Evolutionary conservation across 1,284 basidiomycete species (phyloP).

Genomic region (Sporisorium exsertum): DNA sequence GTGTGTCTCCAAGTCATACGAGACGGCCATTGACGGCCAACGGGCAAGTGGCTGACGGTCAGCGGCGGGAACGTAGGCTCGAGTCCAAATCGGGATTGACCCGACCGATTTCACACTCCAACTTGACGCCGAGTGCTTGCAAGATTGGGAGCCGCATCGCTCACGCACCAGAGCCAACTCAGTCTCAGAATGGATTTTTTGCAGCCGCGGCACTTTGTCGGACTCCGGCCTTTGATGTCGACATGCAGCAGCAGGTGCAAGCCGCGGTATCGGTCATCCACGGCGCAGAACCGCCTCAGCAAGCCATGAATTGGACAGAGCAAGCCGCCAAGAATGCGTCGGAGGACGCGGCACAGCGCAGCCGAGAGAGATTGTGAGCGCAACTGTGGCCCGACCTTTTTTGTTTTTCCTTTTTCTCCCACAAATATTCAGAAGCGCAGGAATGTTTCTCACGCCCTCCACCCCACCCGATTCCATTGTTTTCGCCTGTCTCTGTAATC

Average conservation of each 20-base stretch:
- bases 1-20: no score
- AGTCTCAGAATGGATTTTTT: background rate
- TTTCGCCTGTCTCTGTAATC: background rate
- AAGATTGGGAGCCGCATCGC: background rate
- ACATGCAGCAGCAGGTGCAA: background rate
- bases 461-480: background rate
- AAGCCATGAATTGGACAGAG: background rate
- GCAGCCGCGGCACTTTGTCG: background rate
- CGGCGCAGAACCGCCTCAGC: no score
- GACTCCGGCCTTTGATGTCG: background rate
- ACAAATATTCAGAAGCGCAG: no score
- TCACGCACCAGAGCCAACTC: no score
- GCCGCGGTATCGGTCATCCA: no score
- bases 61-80: background rate
- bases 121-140: no score
- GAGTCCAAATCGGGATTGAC: slow-evolving; percentile 12
- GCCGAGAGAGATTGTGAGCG: background rate
- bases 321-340: background rate
- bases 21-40: background rate
- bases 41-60: no score
- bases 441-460: background rate
- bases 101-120: slow-evolving; percentile 24
- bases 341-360: background rate
- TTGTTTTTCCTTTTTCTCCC: no score
- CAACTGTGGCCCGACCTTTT: no score